phyloP scores from a whole-genome alignment of 106 monocot species.

The Apostasia ramifera region DNA sequence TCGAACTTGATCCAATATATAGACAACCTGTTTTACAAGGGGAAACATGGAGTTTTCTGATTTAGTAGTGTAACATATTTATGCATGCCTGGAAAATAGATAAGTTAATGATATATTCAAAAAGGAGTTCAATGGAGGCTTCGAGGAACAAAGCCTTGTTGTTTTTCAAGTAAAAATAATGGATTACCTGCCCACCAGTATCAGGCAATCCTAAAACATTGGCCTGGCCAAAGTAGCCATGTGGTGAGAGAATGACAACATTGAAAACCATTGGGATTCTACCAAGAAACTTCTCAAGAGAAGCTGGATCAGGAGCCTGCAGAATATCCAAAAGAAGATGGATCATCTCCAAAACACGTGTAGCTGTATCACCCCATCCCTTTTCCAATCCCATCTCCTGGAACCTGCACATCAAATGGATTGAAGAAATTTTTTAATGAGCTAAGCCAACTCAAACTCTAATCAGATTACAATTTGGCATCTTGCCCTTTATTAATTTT shows the following conservation, averaged over 20 bases:
- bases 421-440: not conserved
- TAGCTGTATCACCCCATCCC: conserved; percentile 85
- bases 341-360: conserved; percentile 66
- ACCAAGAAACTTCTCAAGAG: conserved; percentile 73
- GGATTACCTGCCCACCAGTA: conserved; percentile 85
- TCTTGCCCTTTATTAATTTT: no score
- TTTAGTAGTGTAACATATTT: not conserved
- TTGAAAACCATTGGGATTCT: conserved; percentile 93
- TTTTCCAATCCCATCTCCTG: conserved; percentile 93
- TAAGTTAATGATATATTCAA: not conserved
- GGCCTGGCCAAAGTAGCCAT: conserved; percentile 93
- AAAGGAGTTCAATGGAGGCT: not conserved
- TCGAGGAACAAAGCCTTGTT: not conserved
- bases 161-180: not conserved
- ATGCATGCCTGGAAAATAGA: not conserved
- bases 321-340: conserved; percentile 90
- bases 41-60: not conserved
- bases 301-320: conserved; percentile 81
- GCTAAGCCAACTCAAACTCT: not conserved
- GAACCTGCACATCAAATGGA: conserved; percentile 31
- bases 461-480: no score
- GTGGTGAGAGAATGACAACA: conserved; percentile 89
- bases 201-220: conserved; percentile 90
- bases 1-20: conserved; percentile 95
- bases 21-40: conserved; percentile 45